Base-by-base conservation (phyloP, 768 basidiomycete species). In the Lactifluus hygrophoroides region DNA sequence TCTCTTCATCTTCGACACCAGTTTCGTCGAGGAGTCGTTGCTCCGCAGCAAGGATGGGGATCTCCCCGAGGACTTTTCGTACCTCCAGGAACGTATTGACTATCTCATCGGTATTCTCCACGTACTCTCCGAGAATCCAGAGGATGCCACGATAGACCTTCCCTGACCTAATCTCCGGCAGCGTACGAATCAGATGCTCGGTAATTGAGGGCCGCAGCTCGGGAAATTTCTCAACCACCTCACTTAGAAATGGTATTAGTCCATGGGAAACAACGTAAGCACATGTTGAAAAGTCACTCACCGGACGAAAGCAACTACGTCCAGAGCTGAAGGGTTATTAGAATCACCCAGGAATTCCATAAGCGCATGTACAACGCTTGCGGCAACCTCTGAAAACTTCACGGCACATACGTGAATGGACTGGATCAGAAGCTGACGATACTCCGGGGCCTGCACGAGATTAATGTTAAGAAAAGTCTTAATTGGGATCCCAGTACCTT, bases 101-200 rank as follows among this genome's bases (percentile, higher is more conserved):
- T 60, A 97, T 90, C 58, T 90, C 90, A 54, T 71, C 57, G 49
- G 79, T 72, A 5, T 76, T 73, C 62, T 85, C 82, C 38, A 90
- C 85, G 66, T 98, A 99, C 73, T 98, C 95, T 62, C 96, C 95
- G n/a, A 97, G 78, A 63, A 98, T 96, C 95, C 96, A 98, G 48
- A 98, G 80, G 17, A 97, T 81, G 7, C 95, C 96, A 5, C 94
- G 85, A 78, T 90, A 97, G 23, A 98, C 94, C 71, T 97, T 98
- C 55, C 94, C 94, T 1, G 90, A 94, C 71, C 94, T 94, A 74
- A 97, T 91, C 61, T 91, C 90, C 55, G 79, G 66, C 48, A 97
- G 83, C 0, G 90, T 88, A 30, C 80, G 74, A 47, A 87, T 83
- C 52, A 98, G 83, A 67, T 92, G 94, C 68, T 90, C 85, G 58